Evolutionary conservation across 495 filamentous ascomycete species (phyloP).

Genomic region (Lasiosphaeria ovina): DNA sequence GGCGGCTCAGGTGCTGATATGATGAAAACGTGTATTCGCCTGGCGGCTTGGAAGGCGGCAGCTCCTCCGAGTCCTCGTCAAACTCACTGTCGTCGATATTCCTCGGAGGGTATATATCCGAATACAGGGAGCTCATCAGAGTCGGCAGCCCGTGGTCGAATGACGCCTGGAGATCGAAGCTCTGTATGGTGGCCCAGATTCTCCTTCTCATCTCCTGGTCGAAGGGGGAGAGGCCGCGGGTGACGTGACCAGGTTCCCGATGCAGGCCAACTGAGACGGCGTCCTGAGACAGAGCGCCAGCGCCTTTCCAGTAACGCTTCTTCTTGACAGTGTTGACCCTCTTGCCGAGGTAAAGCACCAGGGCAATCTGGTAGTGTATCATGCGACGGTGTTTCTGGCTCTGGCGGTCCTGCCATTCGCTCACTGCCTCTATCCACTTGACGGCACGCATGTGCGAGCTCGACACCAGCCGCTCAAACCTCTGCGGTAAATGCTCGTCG

Average conservation of each 20-base stretch:
- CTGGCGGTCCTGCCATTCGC: slow-evolving; percentile 38
- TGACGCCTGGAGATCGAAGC: slow-evolving; percentile 58
- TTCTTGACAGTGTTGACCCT: slow-evolving; percentile 46
- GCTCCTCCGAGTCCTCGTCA: slow-evolving; percentile 38
- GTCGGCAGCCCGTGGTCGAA: slow-evolving; percentile 59
- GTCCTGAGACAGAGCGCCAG: slow-evolving; percentile 53
- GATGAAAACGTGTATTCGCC: slow-evolving; percentile 41
- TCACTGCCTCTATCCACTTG: slow-evolving; percentile 39
- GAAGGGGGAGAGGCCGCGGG: slow-evolving; percentile 42
- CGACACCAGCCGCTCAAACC: slow-evolving; percentile 38
- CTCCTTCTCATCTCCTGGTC: slow-evolving; percentile 63
- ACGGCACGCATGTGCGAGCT: slow-evolving; percentile 31
- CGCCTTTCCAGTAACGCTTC: slow-evolving; percentile 55
- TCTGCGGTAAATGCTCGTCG: slow-evolving; percentile 28
- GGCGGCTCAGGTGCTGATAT: slow-evolving; percentile 42
- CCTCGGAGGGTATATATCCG: slow-evolving; percentile 37
- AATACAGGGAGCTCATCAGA: slow-evolving; percentile 37
- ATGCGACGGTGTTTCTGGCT: slow-evolving; percentile 43
- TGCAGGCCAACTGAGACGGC: slow-evolving; percentile 58
- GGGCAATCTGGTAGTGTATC: slow-evolving; percentile 47
- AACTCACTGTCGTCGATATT: slow-evolving; percentile 48
- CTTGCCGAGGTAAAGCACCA: slow-evolving; percentile 45
- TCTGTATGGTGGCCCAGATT: slow-evolving; percentile 63
- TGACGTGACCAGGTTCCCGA: slow-evolving; percentile 44
- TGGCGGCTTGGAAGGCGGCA: slow-evolving; percentile 33